Evolutionary conservation across 2,329 filamentous ascomycete genomes (phyloP), one percentile per base, ranked within the genome.

Genomic region (Sphaerulina populicola): DNA sequence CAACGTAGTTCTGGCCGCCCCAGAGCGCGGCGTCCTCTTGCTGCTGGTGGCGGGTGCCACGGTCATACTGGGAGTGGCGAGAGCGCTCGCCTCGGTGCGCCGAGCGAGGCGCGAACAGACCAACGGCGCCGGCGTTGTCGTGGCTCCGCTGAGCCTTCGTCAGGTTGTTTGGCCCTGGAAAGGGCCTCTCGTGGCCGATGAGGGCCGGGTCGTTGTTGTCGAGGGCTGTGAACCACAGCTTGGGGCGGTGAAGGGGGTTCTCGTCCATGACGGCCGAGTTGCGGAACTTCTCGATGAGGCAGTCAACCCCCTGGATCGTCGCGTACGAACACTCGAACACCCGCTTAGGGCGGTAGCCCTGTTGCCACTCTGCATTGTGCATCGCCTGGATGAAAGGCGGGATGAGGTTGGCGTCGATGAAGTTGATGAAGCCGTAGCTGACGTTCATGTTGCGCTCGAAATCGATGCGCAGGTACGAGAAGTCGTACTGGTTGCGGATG

Each of bases 241-340:
- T 94, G 0, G 93, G 93, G 0, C 88, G 83, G 62, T 88, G 94
- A 47, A 85, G 82, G 0, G 81, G 75, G 9, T 82, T 79, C 69
- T 97, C 90, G 0, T 91, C 75, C 88, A 97, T 96, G 29, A 98
- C 89, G 0, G 88, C 91, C 36, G 88, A 95, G 72, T 98, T 98
- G 33, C 93, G 83, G 65, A 98, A 98, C 66, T 97, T 96, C 67
- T 94, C 86, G 6, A 96, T 81, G 0, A 97, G 76, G 57, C 88
- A 91, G 64, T 95, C 89, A 57, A 85, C 85, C 41, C 93, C 93
- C 72, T 98, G 93, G 53, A 95, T 91, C 10, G 90, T 95, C n/a
- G 93, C 93, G 68, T 97, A 98, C 0, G 90, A 95, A 40, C 97
- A 81, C 67, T 94, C 88, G 0, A 88, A 87, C 44, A 88, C 77